Evolutionary conservation across 2,329 filamentous ascomycete genomes (phyloP).

Genomic region (Cercospora sesami): DNA sequence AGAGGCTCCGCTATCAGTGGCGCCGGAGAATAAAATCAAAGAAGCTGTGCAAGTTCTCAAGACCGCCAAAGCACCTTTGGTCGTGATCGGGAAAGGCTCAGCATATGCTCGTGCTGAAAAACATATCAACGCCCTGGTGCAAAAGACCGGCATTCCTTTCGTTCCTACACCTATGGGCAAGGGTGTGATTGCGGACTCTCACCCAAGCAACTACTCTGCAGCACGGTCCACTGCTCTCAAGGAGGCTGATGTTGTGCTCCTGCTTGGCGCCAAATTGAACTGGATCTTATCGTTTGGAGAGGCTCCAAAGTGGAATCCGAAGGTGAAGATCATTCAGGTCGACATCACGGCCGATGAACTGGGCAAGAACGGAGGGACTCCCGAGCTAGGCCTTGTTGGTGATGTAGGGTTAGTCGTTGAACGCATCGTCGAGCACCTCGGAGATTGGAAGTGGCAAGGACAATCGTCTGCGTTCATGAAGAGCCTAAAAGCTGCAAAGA

Average conservation of each 20-base stretch:
- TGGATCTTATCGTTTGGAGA: conserved; percentile 61
- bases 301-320: conserved; percentile 54
- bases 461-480: conserved; percentile 39
- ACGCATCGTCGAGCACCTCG: conserved; percentile 48
- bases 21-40: conserved; percentile 47
- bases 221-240: conserved; percentile 56
- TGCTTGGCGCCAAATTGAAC: conserved; percentile 58
- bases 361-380: conserved; percentile 52
- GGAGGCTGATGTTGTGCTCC: conserved; percentile 56
- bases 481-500: conserved; percentile 40
- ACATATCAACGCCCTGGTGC: conserved; percentile 48
- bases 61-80: conserved; percentile 51
- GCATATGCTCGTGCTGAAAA: conserved; percentile 55
- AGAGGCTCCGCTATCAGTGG: conserved; percentile 46
- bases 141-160: conserved; percentile 54
- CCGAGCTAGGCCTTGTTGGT: conserved; percentile 53
- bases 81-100: conserved; percentile 58
- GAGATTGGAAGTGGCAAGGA: conserved; percentile 48
- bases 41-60: conserved; percentile 50
- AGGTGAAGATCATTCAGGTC: conserved; percentile 56
- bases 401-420: conserved; percentile 53
- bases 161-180: conserved; percentile 62
- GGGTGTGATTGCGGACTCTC: conserved; percentile 57
- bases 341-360: conserved; percentile 57
- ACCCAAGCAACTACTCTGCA: conserved; percentile 54